A percentile compares a stretch with the other conserved stretches of the same genome.
These are phyloP conservation scores for Eucalyptus erythrocorys DNA, from an alignment of 345 rosid genomes.

Conservation along the genomic window DNA sequence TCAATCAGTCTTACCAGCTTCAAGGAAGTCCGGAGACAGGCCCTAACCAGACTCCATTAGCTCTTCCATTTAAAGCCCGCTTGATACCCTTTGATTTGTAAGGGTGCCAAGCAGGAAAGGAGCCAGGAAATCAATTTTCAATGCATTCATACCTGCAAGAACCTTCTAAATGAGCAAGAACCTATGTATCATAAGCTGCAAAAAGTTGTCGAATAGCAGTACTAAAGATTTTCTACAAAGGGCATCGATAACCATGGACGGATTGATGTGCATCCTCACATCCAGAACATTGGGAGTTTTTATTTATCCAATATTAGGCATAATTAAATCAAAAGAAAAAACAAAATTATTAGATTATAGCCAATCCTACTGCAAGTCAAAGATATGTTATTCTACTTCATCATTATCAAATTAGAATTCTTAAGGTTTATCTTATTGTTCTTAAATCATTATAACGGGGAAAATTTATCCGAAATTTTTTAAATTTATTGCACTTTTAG, in stretches of 20 bases:
- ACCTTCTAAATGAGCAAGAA: neutral
- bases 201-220: neutral
- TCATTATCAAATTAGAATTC: too few species aligned
- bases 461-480: fast-evolving
- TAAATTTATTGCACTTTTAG: fast-evolving
- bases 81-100: neutral
- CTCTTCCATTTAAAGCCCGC: neutral
- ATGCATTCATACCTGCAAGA: neutral
- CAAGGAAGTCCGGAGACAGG: fast-evolving
- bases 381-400: too few species aligned
- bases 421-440: too few species aligned
- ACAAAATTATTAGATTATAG: too few species aligned
- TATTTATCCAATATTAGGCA: neutral
- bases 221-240: neutral
- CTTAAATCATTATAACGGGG: too few species aligned
- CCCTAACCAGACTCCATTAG: neutral
- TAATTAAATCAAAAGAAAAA: too few species aligned
- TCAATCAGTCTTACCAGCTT: neutral
- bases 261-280: neutral
- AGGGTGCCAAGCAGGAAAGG: neutral
- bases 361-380: too few species aligned
- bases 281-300: neutral
- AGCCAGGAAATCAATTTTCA: neutral
- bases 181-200: neutral
- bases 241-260: neutral